Conservation (phyloP, 768 basidiomycete genomes). For the Gelatoporia subvermispora region DNA sequence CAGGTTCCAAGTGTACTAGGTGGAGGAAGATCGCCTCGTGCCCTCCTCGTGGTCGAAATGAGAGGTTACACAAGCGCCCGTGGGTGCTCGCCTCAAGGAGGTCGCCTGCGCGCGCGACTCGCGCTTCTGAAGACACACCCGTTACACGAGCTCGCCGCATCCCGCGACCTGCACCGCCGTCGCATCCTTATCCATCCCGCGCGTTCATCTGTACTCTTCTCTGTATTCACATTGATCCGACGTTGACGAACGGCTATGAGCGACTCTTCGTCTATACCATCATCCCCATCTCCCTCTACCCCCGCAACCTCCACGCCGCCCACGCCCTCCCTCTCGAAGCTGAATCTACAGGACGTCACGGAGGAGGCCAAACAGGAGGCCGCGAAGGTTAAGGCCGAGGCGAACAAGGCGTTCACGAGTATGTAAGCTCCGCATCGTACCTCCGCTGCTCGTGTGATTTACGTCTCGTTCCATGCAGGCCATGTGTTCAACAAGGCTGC, state of each 20-base stretch:
- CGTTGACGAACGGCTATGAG: constrained; percentile 16
- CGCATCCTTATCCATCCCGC: no score
- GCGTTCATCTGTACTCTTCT: no score
- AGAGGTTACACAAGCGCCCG: no score
- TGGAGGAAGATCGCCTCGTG: no score
- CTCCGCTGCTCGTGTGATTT: neutral
- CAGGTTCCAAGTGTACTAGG: no score
- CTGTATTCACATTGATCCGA: no score
- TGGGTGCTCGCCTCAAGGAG: no score
- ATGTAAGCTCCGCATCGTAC: constrained; percentile 19
- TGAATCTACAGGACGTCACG: constrained; percentile 54
- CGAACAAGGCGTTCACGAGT: constrained; percentile 86
- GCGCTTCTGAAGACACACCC: no score
- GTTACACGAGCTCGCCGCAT: no score
- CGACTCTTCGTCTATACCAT: constrained; percentile 27
- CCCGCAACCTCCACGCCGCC: constrained; percentile 50
- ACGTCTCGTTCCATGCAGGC: constrained; percentile 27
- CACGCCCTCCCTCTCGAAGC: constrained; percentile 52
- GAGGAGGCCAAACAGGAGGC: constrained; percentile 70
- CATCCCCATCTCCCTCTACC: constrained; percentile 45
- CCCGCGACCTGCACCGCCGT: no score
- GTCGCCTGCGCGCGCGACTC: no score
- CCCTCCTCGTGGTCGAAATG: no score
- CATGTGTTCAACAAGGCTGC: constrained; percentile 78
- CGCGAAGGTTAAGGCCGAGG: constrained; percentile 69